phyloP scores from a whole-genome alignment of 2,329 filamentous ascomycete species.

The Dactylellina sp. region DNA sequence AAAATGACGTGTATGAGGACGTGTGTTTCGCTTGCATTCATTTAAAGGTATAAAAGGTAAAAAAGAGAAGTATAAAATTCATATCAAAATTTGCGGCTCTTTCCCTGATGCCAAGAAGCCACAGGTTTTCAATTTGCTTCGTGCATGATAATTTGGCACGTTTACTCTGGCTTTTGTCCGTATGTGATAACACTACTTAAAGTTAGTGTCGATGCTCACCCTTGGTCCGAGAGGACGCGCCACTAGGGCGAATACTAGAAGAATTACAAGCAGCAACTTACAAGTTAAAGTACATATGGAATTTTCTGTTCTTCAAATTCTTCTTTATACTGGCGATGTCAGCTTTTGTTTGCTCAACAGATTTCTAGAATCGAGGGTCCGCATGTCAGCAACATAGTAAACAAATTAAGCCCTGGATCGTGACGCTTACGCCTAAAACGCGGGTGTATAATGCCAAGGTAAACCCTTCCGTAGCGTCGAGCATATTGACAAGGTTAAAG shows the following conservation, averaged over 20 bases:
- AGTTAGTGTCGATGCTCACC: conserved; percentile 15
- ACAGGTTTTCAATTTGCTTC: no score
- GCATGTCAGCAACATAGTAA: neutral
- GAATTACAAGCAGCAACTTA: no score
- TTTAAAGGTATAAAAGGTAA: conserved; percentile 23
- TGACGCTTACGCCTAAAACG: conserved; percentile 25
- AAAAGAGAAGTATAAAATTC: conserved; percentile 15
- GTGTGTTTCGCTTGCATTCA: conserved; percentile 26
- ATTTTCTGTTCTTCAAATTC: conserved; percentile 46
- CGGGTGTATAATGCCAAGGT: conserved; percentile 29
- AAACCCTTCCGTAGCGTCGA: conserved; percentile 55
- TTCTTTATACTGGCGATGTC: conserved; percentile 30
- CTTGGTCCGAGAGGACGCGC: no score
- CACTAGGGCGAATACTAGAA: no score
- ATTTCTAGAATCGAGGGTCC: conserved; percentile 19
- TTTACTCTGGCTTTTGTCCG: conserved; percentile 48
- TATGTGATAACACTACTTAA: conserved; percentile 37
- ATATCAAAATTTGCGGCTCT: conserved; percentile 26
- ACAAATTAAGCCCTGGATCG: neutral
- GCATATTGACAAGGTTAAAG: conserved; percentile 59
- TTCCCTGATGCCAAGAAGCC: no score
- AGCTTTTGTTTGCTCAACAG: conserved; percentile 18
- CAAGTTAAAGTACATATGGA: conserved; percentile 55
- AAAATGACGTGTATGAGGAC: conserved; percentile 11
- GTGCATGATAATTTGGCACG: neutral